Evolutionary conservation across 2,329 filamentous ascomycete genomes (phyloP).

Genomic region (Cladosporium sp.): DNA sequence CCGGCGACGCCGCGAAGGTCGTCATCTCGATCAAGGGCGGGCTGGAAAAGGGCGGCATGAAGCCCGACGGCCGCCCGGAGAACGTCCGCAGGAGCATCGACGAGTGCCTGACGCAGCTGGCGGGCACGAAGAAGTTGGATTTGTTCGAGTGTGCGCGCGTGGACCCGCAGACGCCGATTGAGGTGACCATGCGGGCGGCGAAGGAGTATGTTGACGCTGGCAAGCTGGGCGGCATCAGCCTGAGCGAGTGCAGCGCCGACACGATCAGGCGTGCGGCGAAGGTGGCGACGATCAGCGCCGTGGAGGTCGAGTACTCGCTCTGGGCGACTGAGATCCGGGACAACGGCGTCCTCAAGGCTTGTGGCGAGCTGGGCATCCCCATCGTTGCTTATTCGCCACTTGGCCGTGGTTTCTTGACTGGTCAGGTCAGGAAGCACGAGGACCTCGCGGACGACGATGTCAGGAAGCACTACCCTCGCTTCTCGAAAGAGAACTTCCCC

Average conservation of each 20-base stretch:
- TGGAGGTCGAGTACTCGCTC: conserved; percentile 56
- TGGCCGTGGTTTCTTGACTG: conserved; percentile 55
- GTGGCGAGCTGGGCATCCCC: conserved; percentile 59
- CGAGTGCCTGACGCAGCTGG: conserved; percentile 39
- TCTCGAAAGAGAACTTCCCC: conserved; percentile 56
- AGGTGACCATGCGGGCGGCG: conserved; percentile 39
- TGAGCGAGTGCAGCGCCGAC: conserved; percentile 41
- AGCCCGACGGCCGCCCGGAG: conserved; percentile 35
- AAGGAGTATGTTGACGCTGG: conserved; percentile 31
- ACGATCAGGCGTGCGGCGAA: conserved; percentile 44
- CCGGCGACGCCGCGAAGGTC: conserved; percentile 45
- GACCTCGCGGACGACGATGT: conserved; percentile 53
- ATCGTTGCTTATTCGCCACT: conserved; percentile 68
- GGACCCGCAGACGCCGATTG: conserved; percentile 39
- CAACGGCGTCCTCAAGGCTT: conserved; percentile 52
- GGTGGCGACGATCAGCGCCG: conserved; percentile 50
- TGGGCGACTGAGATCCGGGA: conserved; percentile 51
- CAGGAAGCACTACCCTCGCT: conserved; percentile 48
- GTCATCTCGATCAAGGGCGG: conserved; percentile 48
- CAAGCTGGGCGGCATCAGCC: conserved; percentile 41
- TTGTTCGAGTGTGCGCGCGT: conserved; percentile 44
- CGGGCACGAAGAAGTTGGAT: conserved; percentile 44
- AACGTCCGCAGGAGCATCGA: conserved; percentile 41
- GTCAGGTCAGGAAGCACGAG: conserved; percentile 43
- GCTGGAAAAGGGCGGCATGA: conserved; percentile 28